These are phyloP conservation scores for Candolleomyces aberdarensis DNA, from an alignment of 768 basidiomycete species.

Conservation along the genomic window DNA sequence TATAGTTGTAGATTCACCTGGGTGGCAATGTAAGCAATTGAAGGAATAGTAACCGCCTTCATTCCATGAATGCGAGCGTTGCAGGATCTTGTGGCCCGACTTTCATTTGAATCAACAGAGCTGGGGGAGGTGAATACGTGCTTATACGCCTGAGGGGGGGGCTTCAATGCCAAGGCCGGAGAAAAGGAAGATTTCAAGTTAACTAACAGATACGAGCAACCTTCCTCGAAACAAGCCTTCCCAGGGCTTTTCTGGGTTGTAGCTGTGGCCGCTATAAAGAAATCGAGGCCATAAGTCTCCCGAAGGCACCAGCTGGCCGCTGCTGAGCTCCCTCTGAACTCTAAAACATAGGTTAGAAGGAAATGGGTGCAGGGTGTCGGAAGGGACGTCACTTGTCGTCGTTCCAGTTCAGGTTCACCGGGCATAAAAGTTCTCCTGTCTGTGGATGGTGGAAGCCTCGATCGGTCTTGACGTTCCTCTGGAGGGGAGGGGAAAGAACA, in stretches of 20 bases:
- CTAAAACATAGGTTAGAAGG: neutral
- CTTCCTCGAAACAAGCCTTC: neutral
- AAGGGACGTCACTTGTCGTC: neutral
- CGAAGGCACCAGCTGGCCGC: neutral
- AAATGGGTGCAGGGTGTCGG: neutral
- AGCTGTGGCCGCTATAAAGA: neutral
- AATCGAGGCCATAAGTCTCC: neutral
- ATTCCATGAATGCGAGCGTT: constrained; percentile 4
- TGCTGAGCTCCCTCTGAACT: neutral
- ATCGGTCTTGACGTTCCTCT: constrained; percentile 11
- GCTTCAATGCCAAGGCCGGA: too few species aligned
- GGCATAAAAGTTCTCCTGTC: neutral
- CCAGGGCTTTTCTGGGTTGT: neutral
- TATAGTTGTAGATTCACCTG: constrained; percentile 1
- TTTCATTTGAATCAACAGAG: neutral
- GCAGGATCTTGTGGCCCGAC: neutral
- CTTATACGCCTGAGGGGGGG: neutral
- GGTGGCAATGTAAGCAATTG: constrained; percentile 5
- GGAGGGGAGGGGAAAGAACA: constrained; percentile 6
- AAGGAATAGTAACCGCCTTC: constrained; percentile 1
- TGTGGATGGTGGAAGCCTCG: constrained; percentile 8
- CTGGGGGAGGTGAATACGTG: constrained; percentile 8
- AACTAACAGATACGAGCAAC: neutral
- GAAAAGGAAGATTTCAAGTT: too few species aligned
- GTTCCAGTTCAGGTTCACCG: neutral